Conservation (phyloP, 805 yeast genomes). For the Cyberlindnera veronae region DNA sequence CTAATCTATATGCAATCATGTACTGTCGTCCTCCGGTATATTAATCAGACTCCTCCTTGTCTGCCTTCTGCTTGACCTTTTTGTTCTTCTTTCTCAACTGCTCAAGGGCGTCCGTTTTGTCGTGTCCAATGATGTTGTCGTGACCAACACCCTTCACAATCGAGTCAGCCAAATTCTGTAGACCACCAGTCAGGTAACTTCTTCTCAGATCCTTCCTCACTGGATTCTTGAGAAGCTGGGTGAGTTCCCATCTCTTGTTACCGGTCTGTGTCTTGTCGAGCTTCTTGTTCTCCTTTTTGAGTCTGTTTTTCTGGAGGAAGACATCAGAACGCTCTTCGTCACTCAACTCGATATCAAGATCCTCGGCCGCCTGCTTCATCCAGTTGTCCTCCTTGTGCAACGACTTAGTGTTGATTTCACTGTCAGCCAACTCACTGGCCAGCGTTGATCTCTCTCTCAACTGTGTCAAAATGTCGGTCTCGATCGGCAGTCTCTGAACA, state of each 20-base stretch:
- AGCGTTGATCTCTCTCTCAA: slow-evolving; percentile 63
- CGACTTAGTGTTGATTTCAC: slow-evolving; percentile 57
- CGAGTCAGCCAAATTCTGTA: slow-evolving; percentile 72
- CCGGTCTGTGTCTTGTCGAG: slow-evolving; percentile 48
- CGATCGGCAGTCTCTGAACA: slow-evolving; percentile 71
- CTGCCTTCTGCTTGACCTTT: slow-evolving; percentile 1
- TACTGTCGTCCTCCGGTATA: too few relatives aligned
- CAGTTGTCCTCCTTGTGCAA: slow-evolving; percentile 69
- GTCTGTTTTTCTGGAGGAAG: slow-evolving; percentile 58
- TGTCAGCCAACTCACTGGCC: slow-evolving; percentile 74
- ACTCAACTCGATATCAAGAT: slow-evolving; percentile 72
- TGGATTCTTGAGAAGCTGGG: slow-evolving; percentile 47
- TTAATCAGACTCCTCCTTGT: too few relatives aligned
- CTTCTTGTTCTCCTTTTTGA: slow-evolving; percentile 49
- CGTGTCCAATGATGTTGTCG: slow-evolving; percentile 65
- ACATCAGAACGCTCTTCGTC: slow-evolving; percentile 77
- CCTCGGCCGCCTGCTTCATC: slow-evolving; percentile 90
- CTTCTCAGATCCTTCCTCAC: slow-evolving; percentile 61
- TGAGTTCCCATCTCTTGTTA: slow-evolving; percentile 48
- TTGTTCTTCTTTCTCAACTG: slow-evolving; percentile 39
- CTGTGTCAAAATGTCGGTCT: slow-evolving; percentile 67
- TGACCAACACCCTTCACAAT: slow-evolving; percentile 68
- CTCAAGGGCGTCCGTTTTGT: slow-evolving; percentile 62
- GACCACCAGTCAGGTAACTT: slow-evolving; percentile 77
- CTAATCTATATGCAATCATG: too few relatives aligned